phyloP scores from a whole-genome alignment of 2,329 filamentous ascomycete species.

The Ophiostoma sp. region DNA sequence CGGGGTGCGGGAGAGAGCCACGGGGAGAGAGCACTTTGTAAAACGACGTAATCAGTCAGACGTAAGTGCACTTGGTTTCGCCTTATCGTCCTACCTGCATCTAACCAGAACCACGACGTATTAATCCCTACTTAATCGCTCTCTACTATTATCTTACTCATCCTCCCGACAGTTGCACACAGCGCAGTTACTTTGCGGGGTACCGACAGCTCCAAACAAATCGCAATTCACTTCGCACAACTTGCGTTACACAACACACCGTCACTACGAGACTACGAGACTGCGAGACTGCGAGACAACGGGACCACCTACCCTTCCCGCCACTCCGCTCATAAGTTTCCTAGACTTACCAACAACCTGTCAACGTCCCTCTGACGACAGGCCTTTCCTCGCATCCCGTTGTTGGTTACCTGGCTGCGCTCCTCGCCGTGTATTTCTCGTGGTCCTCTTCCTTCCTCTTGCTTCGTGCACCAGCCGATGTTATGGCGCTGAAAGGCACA shows the following conservation, averaged over 20 bases:
- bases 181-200: background rate
- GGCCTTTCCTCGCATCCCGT: background rate
- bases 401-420: background rate
- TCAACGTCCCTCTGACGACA: background rate
- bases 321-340: too few species aligned
- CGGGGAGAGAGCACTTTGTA: background rate
- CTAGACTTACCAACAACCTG: background rate
- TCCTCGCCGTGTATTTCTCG: background rate
- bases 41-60: background rate
- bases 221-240: background rate
- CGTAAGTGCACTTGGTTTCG: too few species aligned
- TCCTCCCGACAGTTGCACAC: too few species aligned
- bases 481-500: conserved; percentile 28
- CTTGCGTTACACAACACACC: background rate
- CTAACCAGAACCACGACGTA: too few species aligned
- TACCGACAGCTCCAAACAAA: background rate
- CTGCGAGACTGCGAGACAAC: too few species aligned
- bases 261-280: too few species aligned
- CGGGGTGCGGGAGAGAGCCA: background rate
- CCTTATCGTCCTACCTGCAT: background rate
- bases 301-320: background rate
- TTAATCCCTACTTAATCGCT: too few species aligned
- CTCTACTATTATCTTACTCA: too few species aligned
- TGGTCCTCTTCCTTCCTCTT: background rate
- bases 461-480: background rate